Percentiles rank a stretch among this genome's conserved stretches.
These are phyloP conservation scores for Verbena officinalis DNA, from an alignment of 257 asterid genomes.

Conservation along the genomic window DNA sequence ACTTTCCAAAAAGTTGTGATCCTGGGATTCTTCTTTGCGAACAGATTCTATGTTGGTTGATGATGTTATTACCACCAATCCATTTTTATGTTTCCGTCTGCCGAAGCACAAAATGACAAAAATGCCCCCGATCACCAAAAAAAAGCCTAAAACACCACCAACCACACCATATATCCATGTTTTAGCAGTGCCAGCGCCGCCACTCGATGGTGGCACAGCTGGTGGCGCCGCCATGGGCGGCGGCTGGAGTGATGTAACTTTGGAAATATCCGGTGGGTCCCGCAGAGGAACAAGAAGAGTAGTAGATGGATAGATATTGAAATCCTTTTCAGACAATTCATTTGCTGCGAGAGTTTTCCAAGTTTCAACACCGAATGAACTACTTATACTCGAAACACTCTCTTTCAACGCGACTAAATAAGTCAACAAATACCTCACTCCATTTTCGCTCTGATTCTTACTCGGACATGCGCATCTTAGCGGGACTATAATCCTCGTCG, in stretches of 20 bases:
- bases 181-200: constrained; percentile 54
- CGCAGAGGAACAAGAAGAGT: constrained; percentile 75
- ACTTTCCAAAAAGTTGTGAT: constrained; percentile 47
- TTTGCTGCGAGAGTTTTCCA: constrained; percentile 55
- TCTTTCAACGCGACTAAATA: constrained; percentile 50
- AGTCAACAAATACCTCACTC: constrained; percentile 60
- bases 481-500: constrained; percentile 61
- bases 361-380: constrained; percentile 41
- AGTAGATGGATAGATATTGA: constrained; percentile 47
- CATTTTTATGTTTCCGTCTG: constrained; percentile 31
- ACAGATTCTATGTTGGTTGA: constrained; percentile 42
- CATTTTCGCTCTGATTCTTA: constrained; percentile 42
- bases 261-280: constrained; percentile 52
- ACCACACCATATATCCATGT: constrained; percentile 66
- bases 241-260: constrained; percentile 50
- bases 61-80: constrained; percentile 25
- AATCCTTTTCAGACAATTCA: constrained; percentile 37
- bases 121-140: constrained; percentile 25
- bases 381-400: constrained; percentile 35
- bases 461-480: constrained; percentile 91
- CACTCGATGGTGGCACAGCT: constrained; percentile 29
- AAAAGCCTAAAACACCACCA: constrained; percentile 58
- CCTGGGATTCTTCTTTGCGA: constrained; percentile 49
- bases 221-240: constrained; percentile 45
- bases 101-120: constrained; percentile 32